phyloP scores from a whole-genome alignment of 805 yeast genomes.

The Candida sanyiensis region DNA sequence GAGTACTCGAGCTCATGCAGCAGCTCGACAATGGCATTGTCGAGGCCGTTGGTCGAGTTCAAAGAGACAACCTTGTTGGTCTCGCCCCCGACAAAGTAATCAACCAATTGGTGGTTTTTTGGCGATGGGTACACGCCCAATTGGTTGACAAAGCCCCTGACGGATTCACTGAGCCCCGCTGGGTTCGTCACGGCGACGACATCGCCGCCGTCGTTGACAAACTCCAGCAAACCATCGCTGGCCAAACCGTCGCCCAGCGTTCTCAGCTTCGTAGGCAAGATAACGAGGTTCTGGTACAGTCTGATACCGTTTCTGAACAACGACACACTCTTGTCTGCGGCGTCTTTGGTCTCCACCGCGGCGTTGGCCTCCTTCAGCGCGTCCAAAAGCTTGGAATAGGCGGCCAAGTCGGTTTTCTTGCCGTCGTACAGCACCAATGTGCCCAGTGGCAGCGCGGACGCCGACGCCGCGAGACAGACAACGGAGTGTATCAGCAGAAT shows the following conservation, averaged over 20 bases:
- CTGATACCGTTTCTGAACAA: conserved; percentile 40
- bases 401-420: conserved; percentile 21
- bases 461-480: conserved; percentile 11
- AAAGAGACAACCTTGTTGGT: conserved; percentile 17
- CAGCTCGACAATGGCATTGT: conserved; percentile 22
- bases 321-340: conserved; percentile 21
- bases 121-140: conserved; percentile 84
- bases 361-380: conserved; percentile 24
- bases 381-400: conserved; percentile 13
- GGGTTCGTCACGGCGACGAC: conserved; percentile 57
- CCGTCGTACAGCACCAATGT: conserved; percentile 20
- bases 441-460: conserved; percentile 10
- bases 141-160: conserved; percentile 65
- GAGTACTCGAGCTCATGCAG: conserved; percentile 28
- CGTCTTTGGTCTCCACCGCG: conserved; percentile 27
- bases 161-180: conserved; percentile 48
- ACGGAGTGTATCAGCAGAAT: conserved; percentile 7
- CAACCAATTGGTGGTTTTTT: conserved; percentile 55
- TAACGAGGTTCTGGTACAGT: conserved; percentile 47
- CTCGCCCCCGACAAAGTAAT: conserved; percentile 46
- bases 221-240: conserved; percentile 49
- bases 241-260: conserved; percentile 35
- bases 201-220: conserved; percentile 66
- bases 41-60: conserved; percentile 15
- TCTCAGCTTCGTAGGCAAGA: conserved; percentile 55